A percentile compares a stretch with the other conserved stretches of the same genome.
phyloP scores from a whole-genome alignment of 1,284 basidiomycete species.

The Heterobasidion parviporum region DNA sequence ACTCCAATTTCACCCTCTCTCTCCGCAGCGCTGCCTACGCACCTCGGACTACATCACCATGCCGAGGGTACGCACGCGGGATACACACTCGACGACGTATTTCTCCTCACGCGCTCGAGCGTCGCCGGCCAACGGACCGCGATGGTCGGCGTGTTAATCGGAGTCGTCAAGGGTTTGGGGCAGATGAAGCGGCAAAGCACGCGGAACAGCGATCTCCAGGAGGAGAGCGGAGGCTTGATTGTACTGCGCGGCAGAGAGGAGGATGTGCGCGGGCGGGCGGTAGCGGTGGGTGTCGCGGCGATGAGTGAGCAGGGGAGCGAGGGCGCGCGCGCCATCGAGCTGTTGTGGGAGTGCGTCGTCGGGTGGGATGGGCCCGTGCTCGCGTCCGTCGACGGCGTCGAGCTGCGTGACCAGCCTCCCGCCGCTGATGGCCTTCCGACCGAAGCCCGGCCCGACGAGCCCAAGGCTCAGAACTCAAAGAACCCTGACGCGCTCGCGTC shows the following conservation, averaged over 20 bases:
- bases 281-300: conserved; percentile 58
- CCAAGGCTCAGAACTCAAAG: background rate
- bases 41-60: conserved; percentile 89
- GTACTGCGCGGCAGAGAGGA: conserved; percentile 40
- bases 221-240: conserved; percentile 16
- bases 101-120: conserved; percentile 74
- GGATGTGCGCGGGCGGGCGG: conserved; percentile 43
- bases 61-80: conserved; percentile 75
- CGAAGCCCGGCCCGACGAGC: background rate
- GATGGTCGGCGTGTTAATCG: conserved; percentile 71
- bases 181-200: conserved; percentile 16
- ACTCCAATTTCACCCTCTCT: conserved; percentile 46
- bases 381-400: conserved; percentile 37
- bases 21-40: conserved; percentile 57
- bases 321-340: conserved; percentile 57
- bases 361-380: conserved; percentile 40
- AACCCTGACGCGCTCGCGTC: conserved; percentile 24
- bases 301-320: conserved; percentile 60
- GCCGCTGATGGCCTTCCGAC: background rate
- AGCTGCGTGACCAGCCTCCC: conserved; percentile 28
- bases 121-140: conserved; percentile 79
- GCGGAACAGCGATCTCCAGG: background rate
- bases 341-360: conserved; percentile 64
- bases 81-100: conserved; percentile 85
- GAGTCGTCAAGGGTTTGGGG: conserved; percentile 41